Evolutionary conservation across 129 eudicot genomes (phyloP), one percentile per base, ranked within the genome.

Genomic region (Chrysanthemum makinoi): DNA sequence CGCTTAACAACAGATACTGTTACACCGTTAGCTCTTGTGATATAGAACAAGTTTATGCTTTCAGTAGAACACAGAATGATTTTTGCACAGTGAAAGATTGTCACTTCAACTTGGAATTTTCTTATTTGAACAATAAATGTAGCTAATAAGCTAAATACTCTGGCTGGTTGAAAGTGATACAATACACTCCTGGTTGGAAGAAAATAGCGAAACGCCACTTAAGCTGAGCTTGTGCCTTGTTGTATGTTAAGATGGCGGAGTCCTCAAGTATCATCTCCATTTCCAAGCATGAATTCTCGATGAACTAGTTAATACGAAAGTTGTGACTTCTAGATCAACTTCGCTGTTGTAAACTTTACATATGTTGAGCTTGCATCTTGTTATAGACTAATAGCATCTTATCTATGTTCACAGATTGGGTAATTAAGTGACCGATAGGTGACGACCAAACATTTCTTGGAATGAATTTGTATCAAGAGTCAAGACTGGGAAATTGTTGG

Each of bases 271-370:
- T 39, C 44, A 39, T 39, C 70, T 14, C 35, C 12, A 43, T 46
- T 66, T 30, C 35, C 1, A 66, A 66, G 56, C 56, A 66, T 66
- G 56, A 4, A 66, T 19, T 33, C 17, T 66, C 47, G 43, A 65
- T 65, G 51, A 63, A 63, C 17, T 53, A 10, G 5, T 39, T 65
- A 18, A 43, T 16, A 33, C 39, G 7, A 33, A 33, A 33, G 39
- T 33, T 33, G 39, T 5, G 39, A 33, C 39, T 33, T 33, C 39
- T 33, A 33, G 39, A 33, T 33, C 7, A 4, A 4, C 6, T 5
- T 33, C 39, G 30, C 9, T 6, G 44, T 39, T 39, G 44, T 39
- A 39, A 39, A 39, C 44, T 39, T 39, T 39, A 39, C 10, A 39
- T 39, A 39, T 39, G 1, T 5, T 39, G 44, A 39, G 10, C 6